Base-by-base conservation (phyloP, 495 filamentous ascomycete genomes). In the Penicillium cinerascens region DNA sequence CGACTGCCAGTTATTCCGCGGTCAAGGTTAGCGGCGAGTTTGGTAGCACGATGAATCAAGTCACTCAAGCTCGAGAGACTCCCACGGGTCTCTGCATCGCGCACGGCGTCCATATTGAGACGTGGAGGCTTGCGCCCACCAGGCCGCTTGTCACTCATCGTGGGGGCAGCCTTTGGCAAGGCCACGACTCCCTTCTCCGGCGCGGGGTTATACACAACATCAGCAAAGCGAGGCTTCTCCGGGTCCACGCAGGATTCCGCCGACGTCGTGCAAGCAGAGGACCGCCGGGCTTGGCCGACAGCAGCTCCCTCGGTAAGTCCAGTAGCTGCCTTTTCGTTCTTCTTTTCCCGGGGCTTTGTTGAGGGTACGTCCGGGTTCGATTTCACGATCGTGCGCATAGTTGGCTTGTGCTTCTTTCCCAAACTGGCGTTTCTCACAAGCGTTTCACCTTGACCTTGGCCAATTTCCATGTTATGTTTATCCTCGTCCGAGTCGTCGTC, bases 51-150 rank as follows among this genome's bases (percentile, higher is more conserved):
- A 55, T 83, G 78, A 52, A 98, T 97, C 48, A 98, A 73, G 69
- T 97, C 93, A 0, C 91, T 87, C 45, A 98, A 71, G 69, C 91
- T 96, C 5, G 93, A 96, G 56, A 95, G 72, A 61, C 91, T 96
- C 8, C 89, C 91, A 55, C 91, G 82, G 10, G 86, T 79, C 59
- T 93, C 88, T 18, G 90, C 88, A 52, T 87, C 83, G 38, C 82
- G 79, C 11, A 92, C 84, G 10, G 87, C 87, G 64, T 87, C 84
- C 36, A 96, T 82, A 61, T 97, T 82, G 23, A 96, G 69, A 2
- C 82, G 79, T 23, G 89, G 87, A 40, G 89, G 91, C 62, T 87
- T 76, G 47, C 82, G 80, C n/a, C 57, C 70, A 11, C 58, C 59
- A 35, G 66, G 72, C 39, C 73, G 62, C 44, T 58, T 74, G 41